phyloP scores from a whole-genome alignment of 352 stramenopile species.

The Elongisporangium anandrum region DNA sequence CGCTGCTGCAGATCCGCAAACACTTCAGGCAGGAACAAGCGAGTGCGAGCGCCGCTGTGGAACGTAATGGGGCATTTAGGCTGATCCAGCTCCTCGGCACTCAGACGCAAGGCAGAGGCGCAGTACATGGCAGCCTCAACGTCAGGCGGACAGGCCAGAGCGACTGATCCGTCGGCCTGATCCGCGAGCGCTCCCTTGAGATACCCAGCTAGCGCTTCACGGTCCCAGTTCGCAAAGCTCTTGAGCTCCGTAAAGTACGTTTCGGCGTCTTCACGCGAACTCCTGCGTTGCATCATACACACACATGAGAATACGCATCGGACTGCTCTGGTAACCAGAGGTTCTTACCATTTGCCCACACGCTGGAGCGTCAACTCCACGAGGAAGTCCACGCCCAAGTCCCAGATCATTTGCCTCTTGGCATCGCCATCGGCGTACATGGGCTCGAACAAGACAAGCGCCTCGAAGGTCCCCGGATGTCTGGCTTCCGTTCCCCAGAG shows the following conservation, averaged over 20 bases:
- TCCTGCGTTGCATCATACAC: background rate
- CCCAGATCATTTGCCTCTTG: conserved; percentile 23
- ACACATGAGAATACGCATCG: too few species aligned
- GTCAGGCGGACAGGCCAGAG: conserved; percentile 11
- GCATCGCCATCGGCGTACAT: conserved; percentile 17
- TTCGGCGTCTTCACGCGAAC: conserved; percentile 3
- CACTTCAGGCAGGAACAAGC: conserved; percentile 19
- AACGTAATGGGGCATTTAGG: conserved; percentile 26
- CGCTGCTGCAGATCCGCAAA: conserved; percentile 14
- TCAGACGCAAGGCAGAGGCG: conserved; percentile 7
- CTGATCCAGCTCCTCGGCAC: conserved; percentile 8
- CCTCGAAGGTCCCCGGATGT: conserved; percentile 41
- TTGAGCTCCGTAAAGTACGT: conserved; percentile 9
- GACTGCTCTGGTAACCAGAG: conserved; percentile 3
- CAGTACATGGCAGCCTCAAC: conserved; percentile 21
- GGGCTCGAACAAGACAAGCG: conserved; percentile 40
- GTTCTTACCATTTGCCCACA: conserved; percentile 24
- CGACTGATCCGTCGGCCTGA: conserved; percentile 1
- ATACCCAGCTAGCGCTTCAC: conserved; percentile 17
- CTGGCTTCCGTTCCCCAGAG: conserved; percentile 33
- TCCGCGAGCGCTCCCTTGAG: conserved; percentile 11
- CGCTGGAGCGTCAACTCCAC: conserved; percentile 25
- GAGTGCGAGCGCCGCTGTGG: conserved; percentile 22
- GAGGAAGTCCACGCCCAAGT: conserved; percentile 22
- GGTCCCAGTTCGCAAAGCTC: conserved; percentile 21